Base-by-base conservation (phyloP, 495 filamentous ascomycete genomes). In the Pyronema omphalodes region DNA sequence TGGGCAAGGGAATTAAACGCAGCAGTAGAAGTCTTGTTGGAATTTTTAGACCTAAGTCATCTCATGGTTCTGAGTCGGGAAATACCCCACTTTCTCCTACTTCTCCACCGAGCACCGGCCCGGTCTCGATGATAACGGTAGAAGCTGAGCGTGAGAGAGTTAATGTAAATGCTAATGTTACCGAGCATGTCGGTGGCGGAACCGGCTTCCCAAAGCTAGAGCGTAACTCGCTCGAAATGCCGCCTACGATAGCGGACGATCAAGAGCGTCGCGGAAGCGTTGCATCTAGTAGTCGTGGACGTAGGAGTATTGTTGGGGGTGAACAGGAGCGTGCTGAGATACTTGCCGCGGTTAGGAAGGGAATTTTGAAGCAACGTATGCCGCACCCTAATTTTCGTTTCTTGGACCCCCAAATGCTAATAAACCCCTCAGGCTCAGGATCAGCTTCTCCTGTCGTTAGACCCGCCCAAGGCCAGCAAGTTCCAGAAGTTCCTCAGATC, bases 1-100 rank as follows among this genome's bases (percentile, higher is more conserved):
- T 99, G 93, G 93, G 91, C 60, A 84, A 86, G 56, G 88, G 93
- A 17, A 83, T 95, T 81, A 99, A 94, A 76, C 88, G 86, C 67
- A 81, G 83, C 14, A 83, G 80, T 18, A 74, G 88, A 35, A 95
- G 88, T 7, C 75, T 99, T 44, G 93, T 94, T 60, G 91, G 91
- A 29, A 72, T 99, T 8, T 99, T 99, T 70, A 75, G 91, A 56
- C 91, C 91, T 0, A 96, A 94, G 69, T 94, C 91, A 1, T 73
- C 93, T 35, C 75, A 88, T 63, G 88, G 87, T 12, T 77, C 81
- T 9, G 76, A 81, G 17, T 73, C 78, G 7, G 78, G 81, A 3
- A 88, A 93, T 56, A 68, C 72, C 2, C 69, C 73, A 18, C 68
- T 78, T 0, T 72, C 74, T n/a, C 51, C 56, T 35, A 81, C 84